These are phyloP conservation scores for Schrenkiella parvula DNA, from an alignment of 345 rosid genomes.

Conservation along the genomic window DNA sequence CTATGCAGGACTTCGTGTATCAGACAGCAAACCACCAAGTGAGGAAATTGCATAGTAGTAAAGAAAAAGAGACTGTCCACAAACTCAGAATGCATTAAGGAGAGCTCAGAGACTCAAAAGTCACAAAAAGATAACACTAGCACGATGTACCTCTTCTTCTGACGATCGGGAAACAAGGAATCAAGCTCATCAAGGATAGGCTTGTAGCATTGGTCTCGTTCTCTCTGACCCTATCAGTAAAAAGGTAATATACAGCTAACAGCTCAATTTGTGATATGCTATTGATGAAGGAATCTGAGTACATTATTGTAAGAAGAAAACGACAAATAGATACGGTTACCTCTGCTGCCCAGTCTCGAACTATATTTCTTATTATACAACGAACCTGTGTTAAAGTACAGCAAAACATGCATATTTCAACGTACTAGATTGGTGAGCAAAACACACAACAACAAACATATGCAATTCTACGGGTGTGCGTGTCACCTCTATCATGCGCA, in stretches of 20 bases:
- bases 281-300: neutral
- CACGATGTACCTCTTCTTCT: conserved; percentile 46
- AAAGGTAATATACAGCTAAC: neutral
- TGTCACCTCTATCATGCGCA: conserved; percentile 9
- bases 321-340: conserved; percentile 33
- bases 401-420: conserved; percentile 4
- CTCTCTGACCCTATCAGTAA: conserved; percentile 64
- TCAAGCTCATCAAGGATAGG: conserved; percentile 93
- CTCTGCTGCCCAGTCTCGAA: conserved; percentile 99
- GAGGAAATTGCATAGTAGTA: neutral
- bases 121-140: neutral
- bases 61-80: neutral
- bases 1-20: neutral
- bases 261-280: neutral
- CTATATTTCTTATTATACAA: conserved; percentile 90
- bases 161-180: conserved; percentile 72
- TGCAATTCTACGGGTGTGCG: neutral
- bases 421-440: neutral
- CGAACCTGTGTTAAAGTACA: conserved; percentile 68
- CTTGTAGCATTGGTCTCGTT: conserved; percentile 86
- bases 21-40: conserved; percentile 1
- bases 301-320: neutral
- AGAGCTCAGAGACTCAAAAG: conserved; percentile 18
- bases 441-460: conserved; percentile 6
- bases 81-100: neutral